Base-by-base conservation (phyloP, 768 basidiomycete species). In the Tricholoma furcatifolium region DNA sequence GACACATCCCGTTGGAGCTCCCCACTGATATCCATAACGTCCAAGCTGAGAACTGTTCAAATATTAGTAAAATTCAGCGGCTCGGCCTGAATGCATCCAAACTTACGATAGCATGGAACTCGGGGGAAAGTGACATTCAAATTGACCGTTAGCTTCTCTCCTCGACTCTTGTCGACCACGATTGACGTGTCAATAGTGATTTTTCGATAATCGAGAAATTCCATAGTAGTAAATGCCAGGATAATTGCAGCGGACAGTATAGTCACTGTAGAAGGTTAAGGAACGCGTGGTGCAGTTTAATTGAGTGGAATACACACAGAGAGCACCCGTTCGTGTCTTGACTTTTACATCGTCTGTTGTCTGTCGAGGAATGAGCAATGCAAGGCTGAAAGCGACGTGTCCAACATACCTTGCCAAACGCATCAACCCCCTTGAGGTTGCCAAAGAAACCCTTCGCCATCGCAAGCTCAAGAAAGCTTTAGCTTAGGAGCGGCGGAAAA, bases 291-390 rank as follows among this genome's bases (percentile, higher is more conserved):
- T 17, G 12, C 23, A 50, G 41, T 44, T 39, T 34, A 30, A 46
- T 34, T 12, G 23, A 24, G 44, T 34, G 11, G 21, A 21, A 17
- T 43, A 75, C 91, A 69, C 61, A 96, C 94, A 77, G 62, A 94
- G 76, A 60, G 91, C 96, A 60, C 91, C 95, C 42, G 91, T 93
- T 53, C 94, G 84, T 31, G 97, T 98, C 80, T 94, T 94, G 73
- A 99, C 92, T 75, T 98, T 98, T 58, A 99, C 97, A 78, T 99
- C 97, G 67, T 98, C 97, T 69, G 92, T 92, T 34, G 97, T 99
- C 96, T 99, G 62, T 27, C 30, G 43, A 41, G 30, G 27, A n/a
- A 14, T 20, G 34, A 10, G 54, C 31, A 53, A 20, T 24, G 23
- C 54, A 18, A 55, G 32, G 43, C 46, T 48, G 21, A 36, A 31